A percentile compares a stretch with the other conserved stretches of the same genome.
These are phyloP conservation scores for Candida sonorensis DNA, from an alignment of 805 yeast genomes.

Conservation along the genomic window DNA sequence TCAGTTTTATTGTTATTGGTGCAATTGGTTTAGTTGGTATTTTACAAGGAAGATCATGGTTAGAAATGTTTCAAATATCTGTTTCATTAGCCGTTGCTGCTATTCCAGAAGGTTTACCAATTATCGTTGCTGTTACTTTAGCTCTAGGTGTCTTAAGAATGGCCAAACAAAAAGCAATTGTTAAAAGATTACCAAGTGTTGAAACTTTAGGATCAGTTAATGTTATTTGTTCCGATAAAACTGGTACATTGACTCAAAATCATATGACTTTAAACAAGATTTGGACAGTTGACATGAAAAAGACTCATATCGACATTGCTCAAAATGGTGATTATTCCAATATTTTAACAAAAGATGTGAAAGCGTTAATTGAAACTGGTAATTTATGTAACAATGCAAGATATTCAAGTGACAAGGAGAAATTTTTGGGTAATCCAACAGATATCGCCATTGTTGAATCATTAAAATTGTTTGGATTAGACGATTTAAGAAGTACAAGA, in stretches of 20 bases:
- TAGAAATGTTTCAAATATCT: conserved; percentile 96
- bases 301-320: conserved; percentile 33
- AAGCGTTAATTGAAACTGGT: conserved; percentile 53
- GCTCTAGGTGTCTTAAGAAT: conserved; percentile 95
- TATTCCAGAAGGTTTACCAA: conserved; percentile 97
- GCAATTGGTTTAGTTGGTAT: conserved; percentile 87
- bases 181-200: conserved; percentile 88
- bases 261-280: conserved; percentile 84
- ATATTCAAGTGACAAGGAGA: conserved; percentile 60
- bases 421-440: conserved; percentile 85
- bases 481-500: conserved; percentile 58
- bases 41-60: conserved; percentile 88
- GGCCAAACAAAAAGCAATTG: conserved; percentile 93
- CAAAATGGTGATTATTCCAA: conserved; percentile 35
- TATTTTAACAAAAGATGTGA: conserved; percentile 48
- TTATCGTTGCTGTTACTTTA: conserved; percentile 93
- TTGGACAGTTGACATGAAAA: conserved; percentile 65
- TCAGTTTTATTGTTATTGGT: conserved; percentile 84
- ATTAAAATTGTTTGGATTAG: conserved; percentile 60
- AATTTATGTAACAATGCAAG: conserved; percentile 71
- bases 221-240: conserved; percentile 88
- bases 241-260: conserved; percentile 85
- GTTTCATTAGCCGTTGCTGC: conserved; percentile 99
- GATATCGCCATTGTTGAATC: conserved; percentile 86
- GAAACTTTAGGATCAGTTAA: conserved; percentile 93